Base-by-base conservation (phyloP, 2,329 filamentous ascomycete species). In the Colletotrichum chrysophilum region DNA sequence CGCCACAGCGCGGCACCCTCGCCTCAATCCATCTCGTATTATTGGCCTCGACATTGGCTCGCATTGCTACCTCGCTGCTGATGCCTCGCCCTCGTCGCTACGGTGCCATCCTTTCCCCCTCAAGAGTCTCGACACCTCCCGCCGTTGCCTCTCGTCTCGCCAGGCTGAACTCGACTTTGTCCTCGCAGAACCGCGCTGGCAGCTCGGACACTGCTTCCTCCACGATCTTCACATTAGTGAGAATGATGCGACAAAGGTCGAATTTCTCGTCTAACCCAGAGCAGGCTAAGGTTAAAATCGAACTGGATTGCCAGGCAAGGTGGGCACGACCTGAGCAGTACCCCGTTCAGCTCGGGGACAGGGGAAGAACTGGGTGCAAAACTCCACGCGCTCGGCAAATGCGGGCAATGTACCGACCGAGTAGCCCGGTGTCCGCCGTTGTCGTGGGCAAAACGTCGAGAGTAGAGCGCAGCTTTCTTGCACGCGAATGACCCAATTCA, bases 1-100 rank as follows among this genome's bases (percentile, higher is more conserved):
- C 73, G 56, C 73, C 73, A 72, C 73, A 43, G 69, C 55, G 36
- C 62, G 26, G 61, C 62, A 75, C 69, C 69, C 56, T 75, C 73
- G 73, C 69, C 73, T 67, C 73, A 55, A 62, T 62, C 67, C 67
- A 67, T 66, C 55, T 75, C 73, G 73, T 75, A 72, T 72, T 73
- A 48, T 72, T 67, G 62, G 26, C 32, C 56, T 48, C n/a, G 43
- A 74, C 48, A 14, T 48, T 62, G 34, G 64, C 52, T 69, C 14
- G 55, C 61, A 62, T 65, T 56, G 34, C 67, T 66, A 65, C 60
- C 34, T 18, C 56, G 65, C 28, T 16, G 34, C 55, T 21, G 52
- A 38, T 26, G 38, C 21, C 21, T 32, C 56, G 21, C 58, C 34
- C 58, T 52, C 36, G 36, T 21, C 34, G 36, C 36, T 48, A 34